Evolutionary conservation across 139 green algal species (phyloP), one percentile per base, ranked within the genome.

Genomic region (Picochlorum sp.): DNA sequence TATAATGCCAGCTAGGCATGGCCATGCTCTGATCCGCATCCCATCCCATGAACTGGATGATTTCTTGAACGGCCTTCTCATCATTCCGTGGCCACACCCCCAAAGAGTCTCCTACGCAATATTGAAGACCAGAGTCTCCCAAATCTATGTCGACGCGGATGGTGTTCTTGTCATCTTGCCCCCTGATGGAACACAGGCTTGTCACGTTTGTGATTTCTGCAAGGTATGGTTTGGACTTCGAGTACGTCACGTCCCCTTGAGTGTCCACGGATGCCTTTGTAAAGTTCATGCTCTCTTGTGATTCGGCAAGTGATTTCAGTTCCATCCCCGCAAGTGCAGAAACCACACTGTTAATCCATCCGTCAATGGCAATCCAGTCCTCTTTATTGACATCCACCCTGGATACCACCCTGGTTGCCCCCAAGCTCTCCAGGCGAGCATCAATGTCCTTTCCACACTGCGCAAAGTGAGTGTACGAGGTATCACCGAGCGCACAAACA

Each of bases 381-480:
- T 96, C 89, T 45, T 76, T 78, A 68, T 96, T 83, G 6, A 95
- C 72, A 38, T 95, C 86, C 3, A 72, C 66, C 0, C 84, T 62
- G 1, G 56, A 49, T 9, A 54, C 62, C 18, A 90, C 59, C 10
- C 73, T 60, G 6, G 18, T 1, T 0, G 55, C 88, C 0, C 85
- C 84, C 24, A 81, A 61, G n/a, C 50, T 47, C 31, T 76, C 72
- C 18, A 94, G 60, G 0, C 82, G 69, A 0, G 60, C 75, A 47
- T 95, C 86, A 30, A 96, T 44, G 26, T 50, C 49, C 71, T 84
- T 86, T 41, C 89, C 89, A 75, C 86, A 95, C 18, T 77, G 81
- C 73, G 83, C 90, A 63, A 89, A 96, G 75, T 96, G 82, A 4
- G 72, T 73, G 70, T 96, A 96, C 1, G 83, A 88, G 62, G 75